A percentile compares a stretch with the other conserved stretches of the same genome.
Evolutionary conservation across 1,284 basidiomycete genomes (phyloP).

Genomic region (Ceratobasidium theobromae): DNA sequence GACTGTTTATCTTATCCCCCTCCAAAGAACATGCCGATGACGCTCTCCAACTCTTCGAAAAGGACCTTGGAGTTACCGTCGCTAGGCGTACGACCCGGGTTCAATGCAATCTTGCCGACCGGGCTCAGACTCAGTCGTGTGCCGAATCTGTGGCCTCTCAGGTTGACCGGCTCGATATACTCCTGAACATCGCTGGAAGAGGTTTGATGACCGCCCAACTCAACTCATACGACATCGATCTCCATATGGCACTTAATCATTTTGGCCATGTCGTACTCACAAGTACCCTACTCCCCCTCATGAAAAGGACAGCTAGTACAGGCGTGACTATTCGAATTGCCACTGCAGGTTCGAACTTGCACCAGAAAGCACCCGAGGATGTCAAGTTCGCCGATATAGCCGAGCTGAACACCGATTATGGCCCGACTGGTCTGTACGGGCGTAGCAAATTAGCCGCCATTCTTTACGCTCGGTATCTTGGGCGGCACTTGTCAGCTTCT

Average conservation of each 20-base stretch:
- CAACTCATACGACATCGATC: slow-evolving; percentile 22
- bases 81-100: slow-evolving; percentile 7
- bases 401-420: slow-evolving; percentile 26
- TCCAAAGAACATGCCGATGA: slow-evolving; percentile 1
- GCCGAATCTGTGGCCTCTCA: neutral
- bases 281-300: slow-evolving; percentile 34
- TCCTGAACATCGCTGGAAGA: slow-evolving; percentile 18
- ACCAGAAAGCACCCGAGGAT: slow-evolving; percentile 15
- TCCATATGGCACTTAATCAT: slow-evolving; percentile 35
- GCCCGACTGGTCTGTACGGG: slow-evolving; percentile 5
- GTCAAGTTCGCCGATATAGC: slow-evolving; percentile 3
- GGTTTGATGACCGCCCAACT: slow-evolving; percentile 19
- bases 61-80: neutral
- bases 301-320: slow-evolving; percentile 32
- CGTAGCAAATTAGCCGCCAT: slow-evolving; percentile 22
- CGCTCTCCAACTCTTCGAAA: slow-evolving; percentile 4
- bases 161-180: slow-evolving; percentile 21
- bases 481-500: slow-evolving; percentile 9
- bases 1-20: slow-evolving; percentile 4
- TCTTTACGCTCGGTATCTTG: slow-evolving; percentile 21
- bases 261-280: slow-evolving; percentile 36
- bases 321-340: slow-evolving; percentile 35
- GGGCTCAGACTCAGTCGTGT: slow-evolving; percentile 4
- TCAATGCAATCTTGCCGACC: slow-evolving; percentile 12
- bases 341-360: slow-evolving; percentile 19